phyloP scores from a whole-genome alignment of 140 eudicot species.

The Bidens hawaiensis region DNA sequence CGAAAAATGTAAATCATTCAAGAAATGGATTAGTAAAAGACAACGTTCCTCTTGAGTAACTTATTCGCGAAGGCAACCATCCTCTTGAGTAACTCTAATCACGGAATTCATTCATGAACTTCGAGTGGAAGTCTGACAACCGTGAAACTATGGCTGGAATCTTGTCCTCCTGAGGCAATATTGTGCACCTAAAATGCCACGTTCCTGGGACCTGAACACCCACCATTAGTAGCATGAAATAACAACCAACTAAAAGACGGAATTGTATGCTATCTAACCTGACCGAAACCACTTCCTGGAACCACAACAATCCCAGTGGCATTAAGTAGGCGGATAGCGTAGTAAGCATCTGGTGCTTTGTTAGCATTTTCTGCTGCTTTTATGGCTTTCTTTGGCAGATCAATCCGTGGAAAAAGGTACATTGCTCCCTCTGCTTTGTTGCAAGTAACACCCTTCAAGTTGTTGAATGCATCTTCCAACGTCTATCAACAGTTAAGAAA shows the following conservation, averaged over 20 bases:
- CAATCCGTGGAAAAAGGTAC: slow-evolving; percentile 82
- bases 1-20: not conserved
- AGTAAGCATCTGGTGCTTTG: slow-evolving; percentile 68
- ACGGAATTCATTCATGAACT: slow-evolving; percentile 74
- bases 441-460: slow-evolving; percentile 86
- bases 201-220: slow-evolving; percentile 65
- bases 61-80: too few species aligned
- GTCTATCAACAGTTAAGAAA: slow-evolving; percentile 28
- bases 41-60: too few species aligned
- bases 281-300: slow-evolving; percentile 92
- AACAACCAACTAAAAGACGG: not conserved
- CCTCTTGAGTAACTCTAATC: slow-evolving; percentile 39
- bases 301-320: slow-evolving; percentile 89
- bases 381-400: slow-evolving; percentile 76
- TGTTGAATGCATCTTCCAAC: slow-evolving; percentile 79
- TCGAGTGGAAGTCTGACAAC: slow-evolving; percentile 63
- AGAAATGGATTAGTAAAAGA: too few species aligned
- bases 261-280: too few species aligned
- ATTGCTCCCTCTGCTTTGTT: slow-evolving; percentile 94
- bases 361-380: slow-evolving; percentile 82
- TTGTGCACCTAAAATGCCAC: slow-evolving; percentile 96
- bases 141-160: slow-evolving; percentile 73
- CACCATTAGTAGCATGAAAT: not conserved
- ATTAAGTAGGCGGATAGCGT: slow-evolving; percentile 64
- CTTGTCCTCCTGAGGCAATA: slow-evolving; percentile 93